Evolutionary conservation across 441 rosid genomes (phyloP).

Genomic region (Breynia disticha): DNA sequence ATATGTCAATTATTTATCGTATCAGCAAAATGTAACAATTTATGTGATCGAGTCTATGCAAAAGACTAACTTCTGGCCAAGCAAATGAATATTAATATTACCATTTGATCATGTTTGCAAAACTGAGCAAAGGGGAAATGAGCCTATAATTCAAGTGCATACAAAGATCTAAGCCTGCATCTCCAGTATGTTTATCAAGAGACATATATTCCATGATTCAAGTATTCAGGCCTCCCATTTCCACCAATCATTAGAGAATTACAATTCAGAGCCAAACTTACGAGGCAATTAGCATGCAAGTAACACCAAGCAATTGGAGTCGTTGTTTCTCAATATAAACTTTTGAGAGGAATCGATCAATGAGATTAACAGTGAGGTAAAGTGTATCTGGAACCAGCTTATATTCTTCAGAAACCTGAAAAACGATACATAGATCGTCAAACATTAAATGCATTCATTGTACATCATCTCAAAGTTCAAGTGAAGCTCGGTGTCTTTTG

Average conservation of each 20-base stretch:
- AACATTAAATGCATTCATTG: slow-evolving; percentile 5
- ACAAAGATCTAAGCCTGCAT: neutral
- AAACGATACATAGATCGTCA: slow-evolving; percentile 15
- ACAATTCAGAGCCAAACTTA: slow-evolving; percentile 31
- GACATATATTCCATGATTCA: neutral
- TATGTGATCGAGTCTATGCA: neutral
- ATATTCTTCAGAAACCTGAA: slow-evolving; percentile 90
- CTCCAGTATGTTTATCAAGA: neutral
- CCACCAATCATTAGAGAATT: neutral
- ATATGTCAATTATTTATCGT: neutral
- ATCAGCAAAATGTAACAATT: too few relatives aligned
- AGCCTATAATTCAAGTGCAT: too few relatives aligned
- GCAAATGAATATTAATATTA: too few relatives aligned
- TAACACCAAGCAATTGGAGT: slow-evolving; percentile 88
- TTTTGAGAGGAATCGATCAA: slow-evolving; percentile 78
- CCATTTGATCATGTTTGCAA: too few relatives aligned
- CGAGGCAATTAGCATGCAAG: slow-evolving; percentile 98
- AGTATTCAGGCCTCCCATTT: neutral
- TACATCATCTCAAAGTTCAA: neutral
- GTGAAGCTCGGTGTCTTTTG: too few relatives aligned
- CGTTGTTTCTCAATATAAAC: slow-evolving; percentile 60
- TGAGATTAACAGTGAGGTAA: slow-evolving; percentile 82
- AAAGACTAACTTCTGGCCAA: neutral
- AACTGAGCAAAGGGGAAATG: too few relatives aligned
- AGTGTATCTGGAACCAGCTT: slow-evolving; percentile 87